These are phyloP conservation scores for Inga oerstediana DNA, from an alignment of 306 rosid genomes.

Conservation along the genomic window DNA sequence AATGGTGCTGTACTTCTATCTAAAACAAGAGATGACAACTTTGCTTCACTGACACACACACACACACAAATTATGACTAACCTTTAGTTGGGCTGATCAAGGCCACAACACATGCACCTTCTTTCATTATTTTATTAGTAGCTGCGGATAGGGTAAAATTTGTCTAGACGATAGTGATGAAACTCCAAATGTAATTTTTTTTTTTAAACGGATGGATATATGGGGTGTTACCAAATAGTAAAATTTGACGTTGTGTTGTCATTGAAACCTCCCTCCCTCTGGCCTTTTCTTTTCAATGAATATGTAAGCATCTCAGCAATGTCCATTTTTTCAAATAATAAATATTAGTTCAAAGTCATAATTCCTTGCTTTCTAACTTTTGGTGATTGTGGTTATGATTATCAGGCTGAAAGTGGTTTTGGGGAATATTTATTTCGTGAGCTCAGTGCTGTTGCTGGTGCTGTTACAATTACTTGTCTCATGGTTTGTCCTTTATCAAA, in stretches of 20 bases:
- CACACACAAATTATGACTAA: too few relatives aligned
- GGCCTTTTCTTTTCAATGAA: not conserved
- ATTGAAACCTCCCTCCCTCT: not conserved
- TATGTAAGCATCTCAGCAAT: not conserved
- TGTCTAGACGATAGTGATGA: too few relatives aligned
- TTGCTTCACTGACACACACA: too few relatives aligned
- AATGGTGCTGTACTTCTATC: too few relatives aligned
- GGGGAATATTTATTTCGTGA: constrained; percentile 70
- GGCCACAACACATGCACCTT: too few relatives aligned
- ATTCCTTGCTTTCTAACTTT: constrained; percentile 32
- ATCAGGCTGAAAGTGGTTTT: constrained; percentile 64
- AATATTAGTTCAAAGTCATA: constrained; percentile 11
- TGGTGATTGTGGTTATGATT: constrained; percentile 25
- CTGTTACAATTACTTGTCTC: constrained; percentile 86
- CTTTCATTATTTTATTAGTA: too few relatives aligned
- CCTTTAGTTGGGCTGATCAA: too few relatives aligned
- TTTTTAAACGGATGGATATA: too few relatives aligned
- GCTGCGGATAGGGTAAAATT: too few relatives aligned
- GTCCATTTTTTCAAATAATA: not conserved
- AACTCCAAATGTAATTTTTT: too few relatives aligned
- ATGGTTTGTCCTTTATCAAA: constrained; percentile 56
- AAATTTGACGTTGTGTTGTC: not conserved
- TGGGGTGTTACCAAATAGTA: too few relatives aligned
- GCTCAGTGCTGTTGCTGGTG: constrained; percentile 83
- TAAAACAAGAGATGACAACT: too few relatives aligned